These are phyloP conservation scores for Quercus lobata DNA, from an alignment of 331 rosid genomes.

Conservation along the genomic window DNA sequence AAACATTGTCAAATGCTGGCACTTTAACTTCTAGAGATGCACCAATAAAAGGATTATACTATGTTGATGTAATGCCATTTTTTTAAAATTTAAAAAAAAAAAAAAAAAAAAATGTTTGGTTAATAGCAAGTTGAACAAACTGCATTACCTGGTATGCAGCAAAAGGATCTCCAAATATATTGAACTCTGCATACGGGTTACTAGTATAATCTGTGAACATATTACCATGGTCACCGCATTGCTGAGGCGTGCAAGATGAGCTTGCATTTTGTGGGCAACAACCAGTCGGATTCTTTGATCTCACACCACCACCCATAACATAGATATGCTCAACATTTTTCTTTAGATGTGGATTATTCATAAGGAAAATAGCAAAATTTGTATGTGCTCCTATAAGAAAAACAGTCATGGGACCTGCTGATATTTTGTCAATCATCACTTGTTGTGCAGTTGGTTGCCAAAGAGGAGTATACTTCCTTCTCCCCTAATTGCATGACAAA, in stretches of 20 bases:
- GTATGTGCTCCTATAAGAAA: conserved; percentile 69
- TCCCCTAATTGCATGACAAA: conserved; percentile 37
- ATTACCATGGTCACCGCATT: conserved; percentile 85
- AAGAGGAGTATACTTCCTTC: conserved; percentile 63
- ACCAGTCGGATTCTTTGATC: conserved; percentile 74
- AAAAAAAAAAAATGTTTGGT: neutral
- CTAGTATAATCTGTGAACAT: conserved; percentile 61
- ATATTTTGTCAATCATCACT: conserved; percentile 75
- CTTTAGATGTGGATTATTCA: conserved; percentile 79
- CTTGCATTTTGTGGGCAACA: conserved; percentile 71
- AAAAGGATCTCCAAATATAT: conserved; percentile 83
- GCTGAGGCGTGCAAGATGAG: conserved; percentile 56
- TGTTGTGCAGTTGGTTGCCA: conserved; percentile 70
- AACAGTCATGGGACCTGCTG: conserved; percentile 65
- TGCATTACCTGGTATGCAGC: conserved; percentile 79
- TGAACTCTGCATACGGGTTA: conserved; percentile 87
- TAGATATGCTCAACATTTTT: conserved; percentile 74
- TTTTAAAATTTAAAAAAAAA: neutral
- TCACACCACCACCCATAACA: conserved; percentile 89
- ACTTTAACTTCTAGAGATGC: neutral
- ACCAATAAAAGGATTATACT: neutral
- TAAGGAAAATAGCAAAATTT: conserved; percentile 71
- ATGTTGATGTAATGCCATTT: neutral
- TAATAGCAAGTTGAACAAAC: neutral
- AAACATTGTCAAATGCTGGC: conserved; percentile 12